Percentiles rank a stretch among this genome's conserved stretches.
Evolutionary conservation across 2,329 filamentous ascomycete species (phyloP).

Genomic region (Fusarium humuli): DNA sequence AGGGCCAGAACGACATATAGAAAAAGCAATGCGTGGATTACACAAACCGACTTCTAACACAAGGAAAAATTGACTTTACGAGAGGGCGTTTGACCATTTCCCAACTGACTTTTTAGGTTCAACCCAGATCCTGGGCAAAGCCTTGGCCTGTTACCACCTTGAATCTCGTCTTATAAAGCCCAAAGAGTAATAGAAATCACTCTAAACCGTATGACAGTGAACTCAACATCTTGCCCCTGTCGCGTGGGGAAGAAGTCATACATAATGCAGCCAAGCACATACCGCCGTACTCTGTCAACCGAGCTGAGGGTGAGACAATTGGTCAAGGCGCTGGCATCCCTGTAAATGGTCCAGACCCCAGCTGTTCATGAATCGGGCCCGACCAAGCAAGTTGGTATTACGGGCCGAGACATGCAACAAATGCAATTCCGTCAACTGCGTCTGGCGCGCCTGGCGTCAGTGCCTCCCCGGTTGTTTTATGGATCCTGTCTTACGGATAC

Average conservation of each 20-base stretch:
- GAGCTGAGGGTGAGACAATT: slow-evolving; percentile 21
- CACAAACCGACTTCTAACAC: neutral
- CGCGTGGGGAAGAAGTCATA: slow-evolving; percentile 19
- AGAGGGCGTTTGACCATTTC: neutral
- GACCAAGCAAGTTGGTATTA: slow-evolving; percentile 6
- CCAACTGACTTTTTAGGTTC: neutral
- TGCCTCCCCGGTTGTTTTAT: neutral
- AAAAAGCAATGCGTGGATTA: neutral
- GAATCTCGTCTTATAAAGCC: neutral
- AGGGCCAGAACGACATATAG: neutral
- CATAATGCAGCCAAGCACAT: slow-evolving; percentile 5
- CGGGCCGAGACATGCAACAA: slow-evolving; percentile 12
- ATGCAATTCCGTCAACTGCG: slow-evolving; percentile 18
- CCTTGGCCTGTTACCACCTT: neutral
- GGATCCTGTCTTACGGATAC: neutral
- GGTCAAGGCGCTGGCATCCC: neutral
- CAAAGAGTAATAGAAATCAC: neutral
- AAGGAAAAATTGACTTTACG: slow-evolving; percentile 2
- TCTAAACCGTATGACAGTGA: slow-evolving; percentile 15
- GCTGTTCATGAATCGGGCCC: slow-evolving; percentile 14
- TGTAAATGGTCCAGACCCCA: neutral
- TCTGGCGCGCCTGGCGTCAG: slow-evolving; percentile 33
- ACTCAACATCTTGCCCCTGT: slow-evolving; percentile 15
- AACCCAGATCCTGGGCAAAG: neutral
- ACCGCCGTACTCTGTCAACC: neutral